phyloP scores from a whole-genome alignment of 768 basidiomycete genomes.

The Suillus luteus region DNA sequence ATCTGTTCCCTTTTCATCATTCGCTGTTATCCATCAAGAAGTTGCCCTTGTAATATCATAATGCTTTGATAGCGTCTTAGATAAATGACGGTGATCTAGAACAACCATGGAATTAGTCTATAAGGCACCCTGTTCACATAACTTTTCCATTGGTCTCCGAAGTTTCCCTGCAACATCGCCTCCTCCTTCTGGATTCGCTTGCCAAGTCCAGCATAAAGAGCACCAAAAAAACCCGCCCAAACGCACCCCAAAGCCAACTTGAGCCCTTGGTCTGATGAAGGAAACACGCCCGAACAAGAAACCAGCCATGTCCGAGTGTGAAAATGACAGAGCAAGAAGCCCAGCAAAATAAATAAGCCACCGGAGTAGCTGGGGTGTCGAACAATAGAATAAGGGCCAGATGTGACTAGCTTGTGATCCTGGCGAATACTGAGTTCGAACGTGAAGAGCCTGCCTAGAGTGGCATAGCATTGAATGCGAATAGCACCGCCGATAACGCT shows the following conservation, averaged over 20 bases:
- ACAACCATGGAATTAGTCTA: constrained; percentile 15
- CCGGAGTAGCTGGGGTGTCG: constrained; percentile 37
- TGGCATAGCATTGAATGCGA: constrained; percentile 37
- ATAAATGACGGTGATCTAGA: constrained; percentile 2
- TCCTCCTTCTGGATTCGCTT: constrained; percentile 22
- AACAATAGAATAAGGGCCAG: constrained; percentile 42
- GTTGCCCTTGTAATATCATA: neutral
- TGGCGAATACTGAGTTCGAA: constrained; percentile 41
- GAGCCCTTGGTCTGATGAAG: neutral
- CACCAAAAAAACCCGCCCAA: neutral
- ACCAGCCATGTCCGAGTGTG: constrained; percentile 15
- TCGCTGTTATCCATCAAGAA: neutral
- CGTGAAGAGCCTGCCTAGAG: constrained; percentile 40
- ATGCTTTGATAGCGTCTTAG: neutral
- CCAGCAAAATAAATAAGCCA: constrained; percentile 9
- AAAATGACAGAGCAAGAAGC: constrained; percentile 9
- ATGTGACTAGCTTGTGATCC: constrained; percentile 39
- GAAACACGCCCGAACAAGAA: constrained; percentile 11
- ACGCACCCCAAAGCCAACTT: neutral
- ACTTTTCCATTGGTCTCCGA: constrained; percentile 17
- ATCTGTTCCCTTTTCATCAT: neutral
- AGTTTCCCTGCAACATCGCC: constrained; percentile 12
- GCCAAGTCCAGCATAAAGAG: neutral
- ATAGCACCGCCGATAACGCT: constrained; percentile 28
- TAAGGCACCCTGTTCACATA: constrained; percentile 13